phyloP scores from a whole-genome alignment of 2,329 filamentous ascomycete genomes.

The Hymenoscyphus linearis region DNA sequence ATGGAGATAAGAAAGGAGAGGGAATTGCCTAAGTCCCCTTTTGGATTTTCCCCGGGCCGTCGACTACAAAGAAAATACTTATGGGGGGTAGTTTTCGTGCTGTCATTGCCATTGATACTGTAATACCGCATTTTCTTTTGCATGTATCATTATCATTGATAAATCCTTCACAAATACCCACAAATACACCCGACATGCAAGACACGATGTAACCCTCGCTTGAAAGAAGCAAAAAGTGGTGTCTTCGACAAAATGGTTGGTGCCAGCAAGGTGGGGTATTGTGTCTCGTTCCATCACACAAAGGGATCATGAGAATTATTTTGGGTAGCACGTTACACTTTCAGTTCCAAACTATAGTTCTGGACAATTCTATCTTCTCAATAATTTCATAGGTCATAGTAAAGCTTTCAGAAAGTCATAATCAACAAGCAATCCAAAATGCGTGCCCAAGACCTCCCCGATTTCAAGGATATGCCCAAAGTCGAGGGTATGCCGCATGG shows the following conservation, averaged over 20 bases:
- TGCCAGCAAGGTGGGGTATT: not conserved
- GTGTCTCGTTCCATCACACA: not conserved
- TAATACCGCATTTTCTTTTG: no score
- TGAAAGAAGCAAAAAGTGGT: not conserved
- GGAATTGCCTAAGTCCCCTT: no score
- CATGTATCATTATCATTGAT: no score
- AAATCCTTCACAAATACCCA: no score
- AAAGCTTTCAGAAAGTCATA: no score
- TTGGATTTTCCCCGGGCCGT: no score
- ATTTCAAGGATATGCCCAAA: conserved; percentile 37
- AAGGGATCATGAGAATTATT: not conserved
- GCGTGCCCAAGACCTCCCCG: conserved; percentile 25
- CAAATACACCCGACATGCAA: not conserved
- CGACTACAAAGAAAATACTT: no score
- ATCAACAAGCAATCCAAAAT: conserved; percentile 7
- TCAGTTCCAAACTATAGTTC: not conserved
- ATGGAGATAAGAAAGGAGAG: no score
- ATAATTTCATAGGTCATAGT: no score
- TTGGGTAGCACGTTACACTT: not conserved
- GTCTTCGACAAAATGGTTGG: not conserved
- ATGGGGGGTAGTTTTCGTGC: no score
- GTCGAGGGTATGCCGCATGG: conserved; percentile 39
- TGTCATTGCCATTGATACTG: no score
- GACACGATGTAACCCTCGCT: not conserved
- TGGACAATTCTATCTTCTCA: no score